Evolutionary conservation across 805 yeast genomes (phyloP).

Genomic region (Komagataella kurtzmanii): DNA sequence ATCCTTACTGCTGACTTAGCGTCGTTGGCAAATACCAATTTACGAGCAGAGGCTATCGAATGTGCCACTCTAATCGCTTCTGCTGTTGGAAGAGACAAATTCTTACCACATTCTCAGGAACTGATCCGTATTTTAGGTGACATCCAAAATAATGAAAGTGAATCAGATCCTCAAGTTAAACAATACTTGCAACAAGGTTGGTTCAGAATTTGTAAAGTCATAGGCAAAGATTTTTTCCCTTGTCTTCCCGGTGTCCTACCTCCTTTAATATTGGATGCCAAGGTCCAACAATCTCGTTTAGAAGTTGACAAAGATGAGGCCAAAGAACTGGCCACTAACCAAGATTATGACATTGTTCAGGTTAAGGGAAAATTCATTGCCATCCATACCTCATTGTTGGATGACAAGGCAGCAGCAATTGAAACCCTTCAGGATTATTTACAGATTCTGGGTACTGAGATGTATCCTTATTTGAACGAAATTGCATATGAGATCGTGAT

Average conservation of each 20-base stretch:
- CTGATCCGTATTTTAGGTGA: constrained; percentile 57
- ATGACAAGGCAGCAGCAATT: constrained; percentile 88
- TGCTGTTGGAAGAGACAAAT: constrained; percentile 90
- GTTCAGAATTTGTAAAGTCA: constrained; percentile 82
- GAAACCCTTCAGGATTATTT: constrained; percentile 80
- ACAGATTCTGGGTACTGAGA: constrained; percentile 66
- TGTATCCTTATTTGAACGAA: constrained; percentile 72
- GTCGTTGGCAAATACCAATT: constrained; percentile 49
- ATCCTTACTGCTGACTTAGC: constrained; percentile 73
- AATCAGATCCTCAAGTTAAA: constrained; percentile 80
- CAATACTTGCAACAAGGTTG: constrained; percentile 88
- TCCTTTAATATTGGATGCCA: constrained; percentile 76
- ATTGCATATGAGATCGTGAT: constrained; percentile 66
- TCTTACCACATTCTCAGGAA: constrained; percentile 60
- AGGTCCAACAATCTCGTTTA: constrained; percentile 79
- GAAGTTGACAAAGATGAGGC: constrained; percentile 82
- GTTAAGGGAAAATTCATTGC: constrained; percentile 88
- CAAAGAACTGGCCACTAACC: constrained; percentile 68
- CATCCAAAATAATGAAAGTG: constrained; percentile 47
- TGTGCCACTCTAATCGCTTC: constrained; percentile 89
- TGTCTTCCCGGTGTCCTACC: constrained; percentile 78
- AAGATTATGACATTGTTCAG: constrained; percentile 92
- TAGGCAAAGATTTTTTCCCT: constrained; percentile 80
- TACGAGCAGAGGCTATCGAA: constrained; percentile 90
- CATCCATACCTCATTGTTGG: constrained; percentile 86